Evolutionary conservation across 768 basidiomycete species (phyloP), one percentile per base, ranked within the genome.

Genomic region (Macrocybe gigantea): DNA sequence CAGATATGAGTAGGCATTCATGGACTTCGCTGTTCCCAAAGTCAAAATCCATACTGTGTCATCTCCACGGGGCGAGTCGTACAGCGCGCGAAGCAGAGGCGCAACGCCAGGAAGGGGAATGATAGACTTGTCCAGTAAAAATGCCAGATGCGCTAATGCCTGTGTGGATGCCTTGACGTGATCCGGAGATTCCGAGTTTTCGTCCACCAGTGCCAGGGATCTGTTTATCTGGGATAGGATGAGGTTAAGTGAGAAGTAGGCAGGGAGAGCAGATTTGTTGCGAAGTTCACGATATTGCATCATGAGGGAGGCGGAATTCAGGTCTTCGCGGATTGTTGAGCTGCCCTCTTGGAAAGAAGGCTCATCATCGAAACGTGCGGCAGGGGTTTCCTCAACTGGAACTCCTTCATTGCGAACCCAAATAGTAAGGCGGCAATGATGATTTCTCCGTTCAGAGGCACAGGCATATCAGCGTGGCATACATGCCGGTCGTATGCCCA

Each of bases 371-470:
- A n/a, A 48, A 48, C 29, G 59, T 46, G 60, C 63, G 22, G 66
- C 66, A 8, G 63, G 48, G 22, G 22, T 22, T 22, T 22, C 22
- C 22, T 22, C 22, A 22, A 22, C 57, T 85, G 77, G 69, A 75
- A 84, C 31, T 88, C 83, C 53, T 83, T 78, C 38, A 87, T 64
- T 13, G 87, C 58, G 37, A 79, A 63, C 1, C 75, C 83, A 48
- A 90, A 86, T 5, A 89, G 65, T 29, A 90, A 64, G 1, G 84
- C 82, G 0, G 79, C 88, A n/a, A 86, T 71, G 36, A 91, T 73
- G 42, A 92, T 80, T 59, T 92, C 89, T 22, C 87, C 86, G 43
- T 91, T 87, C 35, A 88, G 60, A 92, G 67, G 48, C 83, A 85
- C 7, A 82, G 73, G 3, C 75, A 68, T 53, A 90, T 70, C 42